A percentile compares a stretch with the other conserved stretches of the same genome.
Evolutionary conservation across 2,329 filamentous ascomycete genomes (phyloP).

Genomic region (Fonsecaea pugnacius): DNA sequence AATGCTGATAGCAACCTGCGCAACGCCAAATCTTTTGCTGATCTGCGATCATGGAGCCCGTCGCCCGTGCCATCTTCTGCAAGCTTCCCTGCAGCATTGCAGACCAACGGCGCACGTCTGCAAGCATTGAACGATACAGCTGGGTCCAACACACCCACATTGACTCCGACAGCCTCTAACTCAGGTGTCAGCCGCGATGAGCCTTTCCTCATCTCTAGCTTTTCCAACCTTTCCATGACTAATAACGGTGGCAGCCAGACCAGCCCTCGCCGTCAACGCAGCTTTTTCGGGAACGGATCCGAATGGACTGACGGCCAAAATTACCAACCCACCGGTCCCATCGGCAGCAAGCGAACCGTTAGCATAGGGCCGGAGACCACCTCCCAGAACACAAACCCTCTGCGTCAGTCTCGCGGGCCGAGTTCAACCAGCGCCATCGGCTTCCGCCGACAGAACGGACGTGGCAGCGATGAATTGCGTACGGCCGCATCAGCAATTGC

Average conservation of each 20-base stretch:
- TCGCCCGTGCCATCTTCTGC: constrained; percentile 89
- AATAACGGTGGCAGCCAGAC: constrained; percentile 43
- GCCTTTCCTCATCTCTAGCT: constrained; percentile 64
- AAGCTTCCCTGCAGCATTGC: constrained; percentile 75
- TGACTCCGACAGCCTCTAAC: constrained; percentile 64
- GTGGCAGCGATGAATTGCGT: constrained; percentile 68
- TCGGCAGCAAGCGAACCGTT: constrained; percentile 67
- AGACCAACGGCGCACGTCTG: constrained; percentile 65
- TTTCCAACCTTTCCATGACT: constrained; percentile 65
- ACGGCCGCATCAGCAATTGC: constrained; percentile 65
- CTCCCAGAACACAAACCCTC: constrained; percentile 59
- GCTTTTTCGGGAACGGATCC: constrained; percentile 35
- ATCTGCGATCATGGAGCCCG: constrained; percentile 90
- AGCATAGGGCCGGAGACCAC: constrained; percentile 63
- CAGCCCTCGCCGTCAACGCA: constrained; percentile 44
- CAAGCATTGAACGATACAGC: constrained; percentile 61
- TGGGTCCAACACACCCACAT: constrained; percentile 67
- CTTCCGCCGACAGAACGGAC: constrained; percentile 65
- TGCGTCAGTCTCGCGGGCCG: constrained; percentile 66
- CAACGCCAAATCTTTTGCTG: constrained; percentile 94
- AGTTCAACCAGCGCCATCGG: constrained; percentile 63
- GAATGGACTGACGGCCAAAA: constrained; percentile 36
- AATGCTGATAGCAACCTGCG: constrained; percentile 72
- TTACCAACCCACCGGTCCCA: constrained; percentile 56
- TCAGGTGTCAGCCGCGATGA: constrained; percentile 59